Conservation (phyloP, 352 stramenopile genomes). For the Stramenopiles sp. region DNA sequence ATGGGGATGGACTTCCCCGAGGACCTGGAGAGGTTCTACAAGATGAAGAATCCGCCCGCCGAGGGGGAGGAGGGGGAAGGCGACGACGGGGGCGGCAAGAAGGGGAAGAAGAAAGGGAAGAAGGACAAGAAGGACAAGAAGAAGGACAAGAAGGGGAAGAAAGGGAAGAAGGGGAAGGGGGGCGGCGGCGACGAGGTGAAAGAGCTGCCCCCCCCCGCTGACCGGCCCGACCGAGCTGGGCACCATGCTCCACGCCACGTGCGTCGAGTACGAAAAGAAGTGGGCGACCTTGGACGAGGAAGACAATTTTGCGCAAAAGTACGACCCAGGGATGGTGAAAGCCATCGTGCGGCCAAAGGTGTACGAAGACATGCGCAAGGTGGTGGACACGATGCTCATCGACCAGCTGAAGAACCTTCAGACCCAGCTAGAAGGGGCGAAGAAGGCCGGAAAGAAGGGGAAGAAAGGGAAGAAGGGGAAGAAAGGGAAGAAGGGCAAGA, state of each 20-base stretch:
- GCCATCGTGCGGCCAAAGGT: conserved; percentile 59
- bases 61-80: conserved; percentile 35
- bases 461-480: conserved; percentile 31
- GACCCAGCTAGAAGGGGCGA: conserved; percentile 45
- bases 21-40: conserved; percentile 65
- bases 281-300: conserved; percentile 63
- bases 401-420: conserved; percentile 81
- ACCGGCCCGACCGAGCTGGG: conserved; percentile 62
- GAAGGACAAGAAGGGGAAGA: too few relatives aligned
- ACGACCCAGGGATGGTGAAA: conserved; percentile 67
- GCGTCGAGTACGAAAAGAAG: conserved; percentile 49
- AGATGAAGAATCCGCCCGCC: conserved; percentile 28
- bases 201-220: conserved; percentile 44
- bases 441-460: conserved; percentile 26
- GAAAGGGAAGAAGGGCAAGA: too few relatives aligned
- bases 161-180: conserved; percentile 29
- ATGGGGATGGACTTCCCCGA: conserved; percentile 48
- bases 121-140: conserved; percentile 36
- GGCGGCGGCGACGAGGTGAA: conserved; percentile 32
- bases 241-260: conserved; percentile 34
- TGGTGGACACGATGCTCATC: conserved; percentile 80
- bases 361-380: conserved; percentile 51
- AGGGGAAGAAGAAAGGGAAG: conserved; percentile 32
- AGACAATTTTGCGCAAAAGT: conserved; percentile 74
- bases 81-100: conserved; percentile 15